Evolutionary conservation across 306 rosid genomes (phyloP).

Genomic region (Medicago arabica): DNA sequence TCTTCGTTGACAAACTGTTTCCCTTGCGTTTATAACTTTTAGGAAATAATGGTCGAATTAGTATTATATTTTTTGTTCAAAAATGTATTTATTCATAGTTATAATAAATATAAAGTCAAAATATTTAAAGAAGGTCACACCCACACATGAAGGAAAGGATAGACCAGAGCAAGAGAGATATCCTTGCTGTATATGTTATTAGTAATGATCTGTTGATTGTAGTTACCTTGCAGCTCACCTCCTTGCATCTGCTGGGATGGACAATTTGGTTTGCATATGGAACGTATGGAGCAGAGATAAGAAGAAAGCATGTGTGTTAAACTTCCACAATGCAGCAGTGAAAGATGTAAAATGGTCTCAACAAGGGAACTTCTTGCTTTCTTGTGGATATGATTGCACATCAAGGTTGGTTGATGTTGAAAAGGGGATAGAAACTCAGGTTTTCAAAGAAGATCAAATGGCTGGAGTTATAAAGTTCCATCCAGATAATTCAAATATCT

Average conservation of each 20-base stretch:
- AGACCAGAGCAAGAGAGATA: constrained; percentile 13
- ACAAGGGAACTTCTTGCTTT: constrained; percentile 70
- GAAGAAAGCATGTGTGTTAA: constrained; percentile 66
- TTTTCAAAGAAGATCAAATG: constrained; percentile 70
- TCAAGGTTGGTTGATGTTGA: constrained; percentile 85
- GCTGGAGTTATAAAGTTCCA: constrained; percentile 77
- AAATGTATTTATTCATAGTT: not conserved
- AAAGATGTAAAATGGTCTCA: constrained; percentile 85
- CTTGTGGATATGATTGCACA: constrained; percentile 83
- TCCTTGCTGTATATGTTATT: constrained; percentile 42
- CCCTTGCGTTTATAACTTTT: constrained; percentile 15
- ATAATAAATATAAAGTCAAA: constrained; percentile 34
- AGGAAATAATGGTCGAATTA: not conserved
- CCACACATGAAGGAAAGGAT: too few relatives aligned
- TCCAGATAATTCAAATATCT: constrained; percentile 67
- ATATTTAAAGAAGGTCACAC: not conserved
- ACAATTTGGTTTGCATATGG: constrained; percentile 76
- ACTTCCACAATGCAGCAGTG: constrained; percentile 74
- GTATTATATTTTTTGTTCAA: constrained; percentile 10
- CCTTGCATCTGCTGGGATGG: constrained; percentile 98
- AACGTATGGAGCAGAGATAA: constrained; percentile 83
- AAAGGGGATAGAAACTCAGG: constrained; percentile 75
- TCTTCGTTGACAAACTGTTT: constrained; percentile 30
- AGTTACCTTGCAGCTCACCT: constrained; percentile 89
- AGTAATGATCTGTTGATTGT: constrained; percentile 62